Base-by-base conservation (phyloP, 2,329 filamentous ascomycete genomes). In the Cercospora sp. region DNA sequence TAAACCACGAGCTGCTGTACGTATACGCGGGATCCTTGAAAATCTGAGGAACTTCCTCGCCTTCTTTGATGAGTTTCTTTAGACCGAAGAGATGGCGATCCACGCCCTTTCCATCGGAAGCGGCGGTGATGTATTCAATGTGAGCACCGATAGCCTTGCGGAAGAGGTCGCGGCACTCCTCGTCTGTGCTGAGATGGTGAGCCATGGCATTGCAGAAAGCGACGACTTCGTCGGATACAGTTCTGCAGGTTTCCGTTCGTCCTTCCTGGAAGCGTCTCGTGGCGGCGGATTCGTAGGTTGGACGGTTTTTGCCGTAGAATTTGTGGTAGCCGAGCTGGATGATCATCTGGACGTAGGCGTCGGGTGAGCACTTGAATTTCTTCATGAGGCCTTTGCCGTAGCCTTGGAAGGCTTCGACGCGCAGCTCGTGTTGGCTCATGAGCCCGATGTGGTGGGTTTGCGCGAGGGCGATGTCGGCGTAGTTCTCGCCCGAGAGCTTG, bases 301-400 rank as follows among this genome's bases (percentile, higher is more conserved):
- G 95, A 3, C 95, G 88, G 86, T 94, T 97, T 86, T 94, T 93
- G 85, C 95, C 95, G 82, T 96, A 97, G 92, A 99, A 97, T 84
- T 98, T 98, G 87, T 90, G 90, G 86, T 99, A 99, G 45, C 95
- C 95, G 63, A 98, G 89, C 81, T 99, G 95, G 80, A 99, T 99
- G 80, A 97, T 84, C 93, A 99, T 95, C 83, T 99, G 95, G 51
- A 98, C 93, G 80, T 96, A 99, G 33, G 94, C 95, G 76, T 99
- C 96, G 31, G 95, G 95, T 28, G 92, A 96, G 87, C 92, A 97
- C 84, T 93, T 96, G 89, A 99, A 98, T 82, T 97, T 96, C 89
- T 99, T 99, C 86, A 99, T 98, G 70, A 99, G 85, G 28, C 93
- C 93, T 85, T 99, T 99, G 80, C 95, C 95, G 80, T 99, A 99